These are phyloP conservation scores for Phytophthora pini DNA, from an alignment of 352 stramenopile genomes.

Conservation along the genomic window DNA sequence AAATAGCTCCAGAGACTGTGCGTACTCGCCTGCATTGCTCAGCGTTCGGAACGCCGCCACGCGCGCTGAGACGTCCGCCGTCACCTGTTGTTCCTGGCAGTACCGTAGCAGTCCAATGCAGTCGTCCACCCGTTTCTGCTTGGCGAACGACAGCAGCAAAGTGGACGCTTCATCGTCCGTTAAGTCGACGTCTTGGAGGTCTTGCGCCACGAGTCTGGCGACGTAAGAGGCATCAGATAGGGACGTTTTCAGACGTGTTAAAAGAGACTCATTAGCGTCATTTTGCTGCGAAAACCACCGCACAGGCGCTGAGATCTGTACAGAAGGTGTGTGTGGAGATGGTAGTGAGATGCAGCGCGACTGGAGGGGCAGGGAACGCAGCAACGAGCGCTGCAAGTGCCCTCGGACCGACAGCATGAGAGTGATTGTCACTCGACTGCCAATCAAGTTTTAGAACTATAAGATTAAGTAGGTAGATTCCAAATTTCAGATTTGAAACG, in stretches of 20 bases:
- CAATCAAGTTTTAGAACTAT: background rate
- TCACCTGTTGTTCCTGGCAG: background rate
- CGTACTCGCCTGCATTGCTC: background rate
- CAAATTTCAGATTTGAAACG: background rate
- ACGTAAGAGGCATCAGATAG: background rate
- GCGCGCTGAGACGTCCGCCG: background rate
- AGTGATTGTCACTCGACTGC: background rate
- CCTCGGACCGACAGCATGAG: background rate
- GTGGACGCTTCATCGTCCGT: background rate
- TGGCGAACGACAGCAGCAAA: background rate
- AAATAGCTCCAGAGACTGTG: background rate
- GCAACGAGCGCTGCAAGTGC: background rate
- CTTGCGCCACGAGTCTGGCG: background rate
- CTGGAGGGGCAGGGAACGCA: background rate
- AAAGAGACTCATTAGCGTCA: background rate
- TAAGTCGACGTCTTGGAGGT: background rate
- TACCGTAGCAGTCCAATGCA: background rate
- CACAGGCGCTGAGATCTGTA: background rate
- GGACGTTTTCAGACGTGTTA: background rate
- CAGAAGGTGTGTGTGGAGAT: background rate
- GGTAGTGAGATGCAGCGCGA: background rate
- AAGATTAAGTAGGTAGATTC: background rate
- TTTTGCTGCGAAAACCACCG: conserved; percentile 3
- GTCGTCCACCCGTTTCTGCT: conserved; percentile 1
- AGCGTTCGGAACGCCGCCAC: background rate